Percentiles rank a stretch among this genome's conserved stretches.
phyloP scores from a whole-genome alignment of 768 basidiomycete species.

The Kwoniella mangroviensis region DNA sequence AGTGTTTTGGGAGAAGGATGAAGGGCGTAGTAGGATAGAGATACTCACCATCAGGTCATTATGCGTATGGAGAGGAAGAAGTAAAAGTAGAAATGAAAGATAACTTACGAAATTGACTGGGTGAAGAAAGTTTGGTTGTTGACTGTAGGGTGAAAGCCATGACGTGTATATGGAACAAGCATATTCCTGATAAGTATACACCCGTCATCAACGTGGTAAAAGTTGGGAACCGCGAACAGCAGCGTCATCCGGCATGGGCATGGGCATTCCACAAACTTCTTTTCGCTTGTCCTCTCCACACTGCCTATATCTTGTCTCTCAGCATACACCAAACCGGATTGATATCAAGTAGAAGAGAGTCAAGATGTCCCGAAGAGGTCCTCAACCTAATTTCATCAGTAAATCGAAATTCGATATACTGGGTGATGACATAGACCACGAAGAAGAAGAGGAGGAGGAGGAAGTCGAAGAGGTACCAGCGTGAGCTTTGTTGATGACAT shows the following conservation, averaged over 20 bases:
- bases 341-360: background rate
- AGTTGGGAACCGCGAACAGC: background rate
- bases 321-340: background rate
- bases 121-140: background rate
- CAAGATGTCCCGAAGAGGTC: constrained; percentile 32
- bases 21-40: constrained; percentile 3
- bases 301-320: background rate
- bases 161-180: background rate
- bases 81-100: background rate
- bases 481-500: background rate
- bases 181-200: background rate
- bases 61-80: background rate
- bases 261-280: background rate
- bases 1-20: background rate
- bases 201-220: constrained; percentile 8
- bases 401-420: constrained; percentile 41
- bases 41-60: constrained; percentile 7
- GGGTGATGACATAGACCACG: constrained; percentile 27
- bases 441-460: constrained; percentile 37
- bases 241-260: constrained; percentile 4
- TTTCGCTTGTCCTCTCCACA: background rate
- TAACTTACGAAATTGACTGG: background rate
- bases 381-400: constrained; percentile 26
- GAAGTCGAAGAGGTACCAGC: constrained; percentile 20
- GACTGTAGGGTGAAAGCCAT: background rate